These are phyloP conservation scores for Cyberlindnera bimundalis DNA, from an alignment of 805 yeast species.

Conservation along the genomic window DNA sequence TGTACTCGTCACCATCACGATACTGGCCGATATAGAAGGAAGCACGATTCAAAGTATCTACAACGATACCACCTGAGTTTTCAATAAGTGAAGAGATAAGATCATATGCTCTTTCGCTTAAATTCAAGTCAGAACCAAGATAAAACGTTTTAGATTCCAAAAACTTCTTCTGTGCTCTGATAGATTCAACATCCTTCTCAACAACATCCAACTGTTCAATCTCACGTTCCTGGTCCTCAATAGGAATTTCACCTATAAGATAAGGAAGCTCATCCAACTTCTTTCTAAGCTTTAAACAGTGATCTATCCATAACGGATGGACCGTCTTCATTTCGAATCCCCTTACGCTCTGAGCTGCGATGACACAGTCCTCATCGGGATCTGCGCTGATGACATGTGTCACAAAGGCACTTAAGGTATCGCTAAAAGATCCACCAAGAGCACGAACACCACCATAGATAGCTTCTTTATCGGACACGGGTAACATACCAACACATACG, in stretches of 20 bases:
- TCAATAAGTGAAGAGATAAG: slow-evolving; percentile 44
- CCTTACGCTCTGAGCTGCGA: slow-evolving; percentile 44
- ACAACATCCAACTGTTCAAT: slow-evolving; percentile 16
- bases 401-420: slow-evolving; percentile 59
- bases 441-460: slow-evolving; percentile 62
- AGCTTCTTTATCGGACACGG: slow-evolving; percentile 60
- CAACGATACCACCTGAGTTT: slow-evolving; percentile 52
- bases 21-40: slow-evolving; percentile 60
- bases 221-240: slow-evolving; percentile 9
- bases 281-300: slow-evolving; percentile 52
- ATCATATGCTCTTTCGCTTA: slow-evolving; percentile 41
- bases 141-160: slow-evolving; percentile 46
- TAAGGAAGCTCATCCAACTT: slow-evolving; percentile 41
- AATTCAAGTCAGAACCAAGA: slow-evolving; percentile 50
- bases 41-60: slow-evolving; percentile 28
- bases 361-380: slow-evolving; percentile 54
- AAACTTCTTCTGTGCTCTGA: slow-evolving; percentile 24
- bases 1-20: slow-evolving; percentile 55
- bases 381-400: slow-evolving; percentile 72
- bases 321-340: slow-evolving; percentile 53
- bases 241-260: slow-evolving; percentile 10
- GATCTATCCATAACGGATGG: slow-evolving; percentile 77
- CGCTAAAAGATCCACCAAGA: slow-evolving; percentile 73
- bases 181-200: slow-evolving; percentile 9
- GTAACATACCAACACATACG: slow-evolving; percentile 56